Evolutionary conservation across 192 early-diverging fungal species (phyloP), one percentile per base, ranked within the genome.

Genomic region (Coemansia sp.): DNA sequence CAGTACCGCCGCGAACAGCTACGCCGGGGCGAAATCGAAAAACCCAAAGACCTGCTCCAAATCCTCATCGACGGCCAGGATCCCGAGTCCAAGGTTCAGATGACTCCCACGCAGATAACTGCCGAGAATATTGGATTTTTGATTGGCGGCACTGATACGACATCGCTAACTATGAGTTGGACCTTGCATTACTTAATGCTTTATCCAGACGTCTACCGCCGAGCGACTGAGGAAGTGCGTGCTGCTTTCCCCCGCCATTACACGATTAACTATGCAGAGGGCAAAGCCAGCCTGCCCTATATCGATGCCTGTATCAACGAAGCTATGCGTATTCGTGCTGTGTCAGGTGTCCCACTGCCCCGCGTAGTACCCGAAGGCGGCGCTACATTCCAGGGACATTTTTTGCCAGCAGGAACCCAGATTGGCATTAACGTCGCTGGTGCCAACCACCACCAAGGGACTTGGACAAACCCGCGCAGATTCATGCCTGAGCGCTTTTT

Each of bases 241-340:
- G 27, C 40, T 6, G 50, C 3, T 34, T 84, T 84, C 41, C 44
- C 74, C 21, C 61, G 36, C 34, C n/a, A 63, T 19, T 68, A 79
- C 24, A 11, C 50, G 1, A 79, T 84, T 24, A 63, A 46, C 2
- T 84, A 74, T 35, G 56, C 54, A 13, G 70, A 76, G 40, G 70
- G 66, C 54, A 74, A 72, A 51, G 57, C 60, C 3, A 33, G 56
- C 7, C 53, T 79, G 19, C 71, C 77, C 21, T 84, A 74, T 35
- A 16, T 84, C 21, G 74, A 79, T 37, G 82, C 77, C 4, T 75
- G 74, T 39, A 73, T 84, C 24, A 64, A 74, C 68, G 82, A 84
- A 46, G 63, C 77, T 1, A 1, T 84, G 62, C 64, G 82, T 6
- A 60, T 84, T 7, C 65, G 59, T 1, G 60, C 68, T 0, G 74